Percentiles rank a stretch among this genome's conserved stretches.
These are phyloP conservation scores for Xylariaceae sp. DNA, from an alignment of 2,329 filamentous ascomycete species.

Conservation along the genomic window DNA sequence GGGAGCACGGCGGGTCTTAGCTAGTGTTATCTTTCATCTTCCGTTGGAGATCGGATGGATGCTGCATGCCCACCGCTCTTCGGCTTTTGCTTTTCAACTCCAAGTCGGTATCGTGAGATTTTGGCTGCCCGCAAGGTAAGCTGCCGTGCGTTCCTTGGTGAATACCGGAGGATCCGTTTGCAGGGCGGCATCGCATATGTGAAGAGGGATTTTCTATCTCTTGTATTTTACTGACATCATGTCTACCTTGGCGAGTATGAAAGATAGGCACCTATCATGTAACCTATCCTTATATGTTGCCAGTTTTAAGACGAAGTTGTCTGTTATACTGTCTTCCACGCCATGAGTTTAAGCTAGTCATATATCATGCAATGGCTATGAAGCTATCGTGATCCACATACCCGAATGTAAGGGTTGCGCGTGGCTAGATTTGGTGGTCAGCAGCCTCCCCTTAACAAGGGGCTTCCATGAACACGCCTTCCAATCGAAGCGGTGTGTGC, in stretches of 20 bases:
- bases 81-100: slow-evolving; percentile 25
- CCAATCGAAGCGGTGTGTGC: slow-evolving; percentile 25
- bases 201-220: background rate
- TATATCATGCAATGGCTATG: slow-evolving; percentile 2
- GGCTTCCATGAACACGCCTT: slow-evolving; percentile 6
- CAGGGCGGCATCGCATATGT: background rate
- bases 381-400: slow-evolving; percentile 5
- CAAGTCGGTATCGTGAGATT: slow-evolving; percentile 21
- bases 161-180: background rate
- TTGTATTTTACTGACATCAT: background rate
- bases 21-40: slow-evolving; percentile 18
- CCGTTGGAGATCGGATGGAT: slow-evolving; percentile 16
- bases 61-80: slow-evolving; percentile 23
- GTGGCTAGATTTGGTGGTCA: slow-evolving; percentile 20
- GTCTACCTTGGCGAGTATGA: no score
- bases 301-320: background rate
- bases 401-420: slow-evolving; percentile 1
- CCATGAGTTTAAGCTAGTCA: background rate
- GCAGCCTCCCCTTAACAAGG: slow-evolving; percentile 12
- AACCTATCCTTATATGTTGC: no score
- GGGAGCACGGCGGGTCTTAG: slow-evolving; percentile 20
- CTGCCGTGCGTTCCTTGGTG: background rate
- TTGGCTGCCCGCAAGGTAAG: background rate
- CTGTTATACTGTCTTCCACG: background rate
- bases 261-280: no score